phyloP scores from a whole-genome alignment of 345 rosid genomes.

The Cochlearia excelsa region DNA sequence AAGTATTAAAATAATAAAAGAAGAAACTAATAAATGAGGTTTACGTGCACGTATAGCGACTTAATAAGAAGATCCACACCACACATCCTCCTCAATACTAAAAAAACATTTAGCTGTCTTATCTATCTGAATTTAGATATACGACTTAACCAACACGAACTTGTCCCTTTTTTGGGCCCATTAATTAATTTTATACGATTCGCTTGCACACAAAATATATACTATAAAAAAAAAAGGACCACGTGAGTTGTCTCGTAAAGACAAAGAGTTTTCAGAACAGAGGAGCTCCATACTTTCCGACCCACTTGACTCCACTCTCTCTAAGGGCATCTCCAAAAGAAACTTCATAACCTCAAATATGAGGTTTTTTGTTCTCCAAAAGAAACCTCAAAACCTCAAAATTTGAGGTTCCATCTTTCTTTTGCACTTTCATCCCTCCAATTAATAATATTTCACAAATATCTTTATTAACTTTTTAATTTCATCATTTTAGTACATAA shows the following conservation, averaged over 20 bases:
- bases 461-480: too few species aligned
- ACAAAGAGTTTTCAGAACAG: conserved; percentile 6
- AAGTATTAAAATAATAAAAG: too few species aligned
- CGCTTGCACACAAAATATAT: too few species aligned
- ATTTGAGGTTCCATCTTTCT: too few species aligned
- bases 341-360: too few species aligned
- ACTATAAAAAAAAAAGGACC: not conserved
- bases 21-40: not conserved
- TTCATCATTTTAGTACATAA: too few species aligned
- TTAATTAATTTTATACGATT: too few species aligned
- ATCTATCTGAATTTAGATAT: conserved; percentile 26
- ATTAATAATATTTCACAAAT: too few species aligned
- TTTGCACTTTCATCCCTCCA: too few species aligned
- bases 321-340: too few species aligned
- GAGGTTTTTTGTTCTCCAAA: too few species aligned
- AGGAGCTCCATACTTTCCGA: conserved; percentile 30
- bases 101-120: conserved; percentile 28
- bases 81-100: conserved; percentile 3
- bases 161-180: conserved; percentile 32
- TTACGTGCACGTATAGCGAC: conserved; percentile 33
- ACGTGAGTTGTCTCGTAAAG: conserved; percentile 35
- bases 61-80: conserved; percentile 25
- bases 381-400: too few species aligned
- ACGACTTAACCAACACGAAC: conserved; percentile 31
- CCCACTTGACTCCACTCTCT: conserved; percentile 22